A percentile compares a stretch with the other conserved stretches of the same genome.
Conservation (phyloP, 129 eudicot genomes). For the Mikania micrantha region DNA sequence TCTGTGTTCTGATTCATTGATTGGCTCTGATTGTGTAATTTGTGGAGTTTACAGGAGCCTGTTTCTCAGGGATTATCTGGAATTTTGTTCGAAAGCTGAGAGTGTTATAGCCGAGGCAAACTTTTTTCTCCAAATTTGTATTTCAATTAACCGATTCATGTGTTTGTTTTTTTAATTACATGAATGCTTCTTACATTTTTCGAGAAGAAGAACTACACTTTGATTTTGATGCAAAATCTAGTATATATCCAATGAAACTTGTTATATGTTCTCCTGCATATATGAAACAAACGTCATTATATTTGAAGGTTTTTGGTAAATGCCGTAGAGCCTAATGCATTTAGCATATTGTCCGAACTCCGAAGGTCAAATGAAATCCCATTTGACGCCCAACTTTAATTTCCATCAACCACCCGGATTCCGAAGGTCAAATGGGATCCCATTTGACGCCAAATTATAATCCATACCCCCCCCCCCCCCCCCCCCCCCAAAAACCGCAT, state of each 20-base stretch:
- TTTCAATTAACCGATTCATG: background rate
- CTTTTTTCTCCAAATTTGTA: background rate
- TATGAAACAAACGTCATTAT: background rate
- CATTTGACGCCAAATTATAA: too few relatives aligned
- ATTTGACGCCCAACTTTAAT: too few relatives aligned
- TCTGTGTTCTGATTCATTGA: background rate
- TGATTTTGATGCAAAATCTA: background rate
- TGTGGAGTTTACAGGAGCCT: constrained; percentile 41
- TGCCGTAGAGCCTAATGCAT: too few relatives aligned
- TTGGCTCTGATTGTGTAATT: constrained; percentile 6
- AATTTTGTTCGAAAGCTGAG: constrained; percentile 62
- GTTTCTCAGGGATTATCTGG: constrained; percentile 43
- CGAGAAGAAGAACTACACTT: background rate
- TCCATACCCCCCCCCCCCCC: too few relatives aligned
- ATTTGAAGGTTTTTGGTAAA: too few relatives aligned
- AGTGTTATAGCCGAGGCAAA: constrained; percentile 59
- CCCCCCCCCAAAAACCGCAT: too few relatives aligned
- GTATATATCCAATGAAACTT: background rate
- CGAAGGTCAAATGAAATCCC: too few relatives aligned
- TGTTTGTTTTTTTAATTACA: background rate
- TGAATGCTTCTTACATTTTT: background rate
- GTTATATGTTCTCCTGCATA: background rate
- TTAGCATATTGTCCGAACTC: too few relatives aligned
- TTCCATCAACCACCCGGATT: too few relatives aligned
- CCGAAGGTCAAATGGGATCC: background rate